Conservation (phyloP, 805 yeast genomes). For the Candida silvicultrix region DNA sequence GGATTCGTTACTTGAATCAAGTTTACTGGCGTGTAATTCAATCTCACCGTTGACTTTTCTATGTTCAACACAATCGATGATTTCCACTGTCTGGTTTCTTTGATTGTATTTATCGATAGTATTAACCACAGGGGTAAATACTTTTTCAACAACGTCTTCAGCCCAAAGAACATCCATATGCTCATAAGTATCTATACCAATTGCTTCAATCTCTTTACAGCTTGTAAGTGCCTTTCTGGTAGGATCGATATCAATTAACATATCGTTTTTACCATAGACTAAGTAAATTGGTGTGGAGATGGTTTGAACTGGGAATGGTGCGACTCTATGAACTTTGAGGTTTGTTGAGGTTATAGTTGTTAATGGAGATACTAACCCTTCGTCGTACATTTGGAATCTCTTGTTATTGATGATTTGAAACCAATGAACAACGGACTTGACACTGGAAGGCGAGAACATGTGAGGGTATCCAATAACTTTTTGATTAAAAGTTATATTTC, state of each 20-base stretch:
- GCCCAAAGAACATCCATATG: conserved; percentile 85
- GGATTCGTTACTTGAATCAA: not conserved
- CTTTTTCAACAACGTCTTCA: conserved; percentile 38
- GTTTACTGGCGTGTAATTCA: not conserved
- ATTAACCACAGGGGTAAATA: conserved; percentile 40
- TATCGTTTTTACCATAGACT: conserved; percentile 64
- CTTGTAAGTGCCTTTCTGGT: conserved; percentile 50
- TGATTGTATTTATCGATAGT: conserved; percentile 30
- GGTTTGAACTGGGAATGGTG: conserved; percentile 49
- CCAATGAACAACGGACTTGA: conserved; percentile 80
- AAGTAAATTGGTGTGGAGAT: conserved; percentile 56
- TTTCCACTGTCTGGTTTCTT: not conserved
- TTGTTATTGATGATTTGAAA: conserved; percentile 68
- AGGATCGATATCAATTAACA: conserved; percentile 63
- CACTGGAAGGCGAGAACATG: conserved; percentile 75
- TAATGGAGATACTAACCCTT: conserved; percentile 26
- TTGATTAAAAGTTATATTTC: conserved; percentile 59
- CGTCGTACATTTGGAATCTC: conserved; percentile 74
- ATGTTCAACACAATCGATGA: not conserved
- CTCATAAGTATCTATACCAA: conserved; percentile 55
- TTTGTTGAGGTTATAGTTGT: conserved; percentile 11
- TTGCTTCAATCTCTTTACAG: conserved; percentile 20
- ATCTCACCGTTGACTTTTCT: not conserved
- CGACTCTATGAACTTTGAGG: conserved; percentile 38
- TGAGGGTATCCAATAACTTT: conserved; percentile 72